Base-by-base conservation (phyloP, 805 yeast species). In the Ogataea methanolica region DNA sequence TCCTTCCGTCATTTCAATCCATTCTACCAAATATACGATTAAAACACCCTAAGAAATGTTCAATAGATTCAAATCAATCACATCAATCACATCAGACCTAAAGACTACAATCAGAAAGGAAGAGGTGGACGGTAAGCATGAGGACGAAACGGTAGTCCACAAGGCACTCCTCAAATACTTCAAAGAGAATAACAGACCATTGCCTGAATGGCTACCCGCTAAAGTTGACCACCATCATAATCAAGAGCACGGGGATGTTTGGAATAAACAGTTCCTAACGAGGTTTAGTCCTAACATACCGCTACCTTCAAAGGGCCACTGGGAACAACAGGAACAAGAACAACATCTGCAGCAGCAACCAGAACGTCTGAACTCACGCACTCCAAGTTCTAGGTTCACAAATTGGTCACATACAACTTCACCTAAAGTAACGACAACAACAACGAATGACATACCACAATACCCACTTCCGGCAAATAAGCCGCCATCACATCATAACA, bases 91-190 rank as follows among this genome's bases (percentile, higher is more conserved):
- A 4, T 39, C 57, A 0, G 61, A 57, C 14, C 47, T 57, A 17
- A 57, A 54, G 39, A 47, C 59, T 3, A 42, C 43, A 29, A 40
- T 54, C 47, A 48, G 66, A 67, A 50, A 52, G n/a, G 60, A 58
- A 38, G 72, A 68, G 40, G 54, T 56, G n/a, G 72, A 67, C 48
- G 70, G 71, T 5, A 58, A 52, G 16, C 48, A 54, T 1, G 71
- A 66, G 43, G 57, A 59, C 14, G 66, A 63, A 22, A 69, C 73
- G 0, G 56, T 62, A 34, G 66, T 69, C 1, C 66, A 65, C 40
- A 55, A 52, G 26, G 63, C 72, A 0, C 41, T 69, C 33, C 54
- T 65, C 11, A 58, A 51, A 22, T 64, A 48, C 43, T 68, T 58
- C 49, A 50, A 52, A 19, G 55, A 56, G 15, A 49, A 48, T 15